These are phyloP conservation scores for Apiospora saccharicola DNA, from an alignment of 2,329 filamentous ascomycete genomes.

Conservation along the genomic window DNA sequence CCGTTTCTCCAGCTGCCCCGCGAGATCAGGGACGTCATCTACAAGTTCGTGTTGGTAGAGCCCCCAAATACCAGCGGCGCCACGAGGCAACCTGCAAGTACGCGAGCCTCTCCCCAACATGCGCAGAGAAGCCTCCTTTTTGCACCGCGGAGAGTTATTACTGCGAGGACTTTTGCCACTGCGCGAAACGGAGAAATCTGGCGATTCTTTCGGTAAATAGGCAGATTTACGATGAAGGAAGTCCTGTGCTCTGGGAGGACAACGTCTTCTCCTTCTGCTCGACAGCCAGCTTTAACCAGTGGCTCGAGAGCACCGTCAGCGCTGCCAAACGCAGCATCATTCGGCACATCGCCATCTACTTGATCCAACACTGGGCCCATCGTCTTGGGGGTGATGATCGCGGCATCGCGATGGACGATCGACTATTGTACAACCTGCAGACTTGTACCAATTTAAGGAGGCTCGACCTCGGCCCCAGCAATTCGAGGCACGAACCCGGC, in stretches of 20 bases:
- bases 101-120: background rate
- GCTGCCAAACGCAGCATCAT: background rate
- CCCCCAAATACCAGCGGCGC: background rate
- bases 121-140: background rate
- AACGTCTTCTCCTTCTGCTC: background rate
- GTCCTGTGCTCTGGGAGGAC: background rate
- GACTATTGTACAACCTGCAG: background rate
- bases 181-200: background rate
- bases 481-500: background rate
- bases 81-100: background rate
- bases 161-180: background rate
- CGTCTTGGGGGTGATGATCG: too few species aligned
- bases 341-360: background rate
- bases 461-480: background rate
- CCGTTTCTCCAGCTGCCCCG: background rate
- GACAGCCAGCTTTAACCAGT: background rate
- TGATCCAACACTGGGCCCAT: background rate
- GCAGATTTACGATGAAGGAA: background rate
- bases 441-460: background rate
- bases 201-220: background rate
- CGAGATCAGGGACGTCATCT: constrained; percentile 5
- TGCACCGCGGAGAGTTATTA: background rate
- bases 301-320: background rate
- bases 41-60: background rate
- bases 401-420: background rate